These are phyloP conservation scores for Leavenworthia alabamica DNA, from an alignment of 345 rosid species.

Conservation along the genomic window DNA sequence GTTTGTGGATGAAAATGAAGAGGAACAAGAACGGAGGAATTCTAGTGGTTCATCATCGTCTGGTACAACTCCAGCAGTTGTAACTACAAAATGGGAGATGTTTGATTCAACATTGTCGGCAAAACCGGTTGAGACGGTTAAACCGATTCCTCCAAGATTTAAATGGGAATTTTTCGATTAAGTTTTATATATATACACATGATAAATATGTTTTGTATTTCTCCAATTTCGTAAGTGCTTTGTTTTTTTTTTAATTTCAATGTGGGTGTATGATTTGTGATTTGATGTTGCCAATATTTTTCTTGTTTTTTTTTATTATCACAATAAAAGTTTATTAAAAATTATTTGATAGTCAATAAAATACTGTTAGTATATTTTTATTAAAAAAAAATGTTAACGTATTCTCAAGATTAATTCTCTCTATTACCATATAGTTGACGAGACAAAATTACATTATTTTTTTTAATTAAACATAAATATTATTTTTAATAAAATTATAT, in stretches of 20 bases:
- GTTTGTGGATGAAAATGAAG: slow-evolving; percentile 30
- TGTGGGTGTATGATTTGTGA: slow-evolving; percentile 19
- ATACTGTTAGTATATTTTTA: too few species aligned
- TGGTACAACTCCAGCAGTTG: slow-evolving; percentile 47
- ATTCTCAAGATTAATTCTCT: too few species aligned
- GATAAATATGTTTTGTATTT: slow-evolving; percentile 1
- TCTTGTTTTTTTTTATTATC: slow-evolving; percentile 19
- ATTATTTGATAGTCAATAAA: not conserved
- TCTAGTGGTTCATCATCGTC: slow-evolving; percentile 28
- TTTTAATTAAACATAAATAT: too few species aligned
- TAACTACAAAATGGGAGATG: slow-evolving; percentile 76
- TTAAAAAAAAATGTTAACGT: too few species aligned
- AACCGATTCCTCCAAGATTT: slow-evolving; percentile 58
- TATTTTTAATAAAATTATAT: too few species aligned
- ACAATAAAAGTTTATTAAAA: slow-evolving; percentile 5
- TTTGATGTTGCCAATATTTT: slow-evolving; percentile 13
- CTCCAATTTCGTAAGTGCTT: slow-evolving; percentile 10
- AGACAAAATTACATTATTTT: too few species aligned
- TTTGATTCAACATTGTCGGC: slow-evolving; percentile 51
- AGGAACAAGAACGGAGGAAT: slow-evolving; percentile 33
- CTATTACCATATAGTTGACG: too few species aligned
- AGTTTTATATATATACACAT: slow-evolving; percentile 11
- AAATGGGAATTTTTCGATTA: slow-evolving; percentile 87
- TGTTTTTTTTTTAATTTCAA: slow-evolving; percentile 11
- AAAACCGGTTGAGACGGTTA: slow-evolving; percentile 27